These are phyloP conservation scores for Microsporum ferrugineum DNA, from an alignment of 2,329 filamentous ascomycete species.

Conservation along the genomic window DNA sequence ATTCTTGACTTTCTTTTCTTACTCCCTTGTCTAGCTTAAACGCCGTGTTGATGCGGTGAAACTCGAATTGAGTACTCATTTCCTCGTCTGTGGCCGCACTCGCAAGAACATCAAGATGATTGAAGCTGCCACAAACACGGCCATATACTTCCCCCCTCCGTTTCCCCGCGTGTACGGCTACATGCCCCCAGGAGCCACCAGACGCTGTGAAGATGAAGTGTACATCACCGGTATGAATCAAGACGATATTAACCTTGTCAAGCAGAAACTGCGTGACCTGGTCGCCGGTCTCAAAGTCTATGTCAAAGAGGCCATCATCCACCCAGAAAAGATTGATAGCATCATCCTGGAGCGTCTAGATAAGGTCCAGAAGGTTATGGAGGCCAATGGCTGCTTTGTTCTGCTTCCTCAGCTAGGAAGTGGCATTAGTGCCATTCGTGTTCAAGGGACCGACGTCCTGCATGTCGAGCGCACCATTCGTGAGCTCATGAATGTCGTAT, in stretches of 20 bases:
- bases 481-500: conserved; percentile 86
- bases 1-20: background rate
- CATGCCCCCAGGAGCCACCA: conserved; percentile 66
- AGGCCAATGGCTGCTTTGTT: conserved; percentile 90
- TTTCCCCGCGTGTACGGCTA: conserved; percentile 90
- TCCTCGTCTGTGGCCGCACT: conserved; percentile 81
- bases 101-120: conserved; percentile 97
- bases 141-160: conserved; percentile 93
- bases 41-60: conserved; percentile 62
- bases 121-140: conserved; percentile 87
- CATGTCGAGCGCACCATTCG: conserved; percentile 90
- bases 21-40: conserved; percentile 33
- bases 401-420: conserved; percentile 81
- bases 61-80: conserved; percentile 78
- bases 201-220: conserved; percentile 77
- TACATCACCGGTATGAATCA: conserved; percentile 86
- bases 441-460: conserved; percentile 85
- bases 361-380: conserved; percentile 96
- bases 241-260: conserved; percentile 75
- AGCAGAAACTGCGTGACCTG: conserved; percentile 80
- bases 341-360: conserved; percentile 83
- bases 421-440: conserved; percentile 70
- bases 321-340: conserved; percentile 85
- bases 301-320: conserved; percentile 84
- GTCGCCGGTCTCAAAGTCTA: conserved; percentile 69